Conservation (phyloP, 176 grass and related monocot species). For the Oryza glumipatula region DNA sequence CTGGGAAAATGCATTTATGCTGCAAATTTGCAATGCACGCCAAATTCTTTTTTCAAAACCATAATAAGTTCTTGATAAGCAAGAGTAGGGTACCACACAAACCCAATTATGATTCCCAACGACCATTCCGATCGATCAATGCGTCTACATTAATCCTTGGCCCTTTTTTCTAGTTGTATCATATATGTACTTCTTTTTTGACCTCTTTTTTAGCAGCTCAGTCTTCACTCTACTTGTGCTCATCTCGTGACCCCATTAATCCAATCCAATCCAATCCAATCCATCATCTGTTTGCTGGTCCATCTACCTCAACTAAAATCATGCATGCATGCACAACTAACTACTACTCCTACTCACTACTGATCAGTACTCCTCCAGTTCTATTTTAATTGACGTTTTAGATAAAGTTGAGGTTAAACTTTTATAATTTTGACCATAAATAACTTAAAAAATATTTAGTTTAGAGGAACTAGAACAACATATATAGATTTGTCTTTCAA, state of each 20-base stretch:
- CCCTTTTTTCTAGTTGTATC: constrained; percentile 26
- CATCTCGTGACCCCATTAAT: constrained; percentile 37
- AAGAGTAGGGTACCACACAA: background rate
- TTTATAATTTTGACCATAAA: too few species aligned
- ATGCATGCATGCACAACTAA: background rate
- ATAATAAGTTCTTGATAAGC: background rate
- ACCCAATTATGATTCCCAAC: constrained; percentile 12
- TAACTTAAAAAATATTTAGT: too few species aligned
- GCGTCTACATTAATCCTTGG: constrained; percentile 1
- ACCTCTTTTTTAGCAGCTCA: background rate
- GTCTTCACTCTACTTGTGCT: background rate
- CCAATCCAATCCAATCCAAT: background rate
- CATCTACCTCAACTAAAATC: constrained; percentile 23
- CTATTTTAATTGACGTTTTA: too few species aligned
- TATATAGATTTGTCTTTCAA: too few species aligned
- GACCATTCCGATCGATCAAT: background rate
- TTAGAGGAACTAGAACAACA: too few species aligned
- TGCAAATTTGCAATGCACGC: background rate
- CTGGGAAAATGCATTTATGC: too few species aligned
- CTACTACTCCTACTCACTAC: background rate
- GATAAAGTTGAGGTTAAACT: background rate
- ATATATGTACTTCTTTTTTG: background rate
- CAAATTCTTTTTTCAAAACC: background rate
- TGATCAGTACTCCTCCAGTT: too few species aligned
- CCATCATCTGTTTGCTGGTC: background rate